A percentile compares a stretch with the other conserved stretches of the same genome.
Evolutionary conservation across 2,329 filamentous ascomycete species (phyloP).

Genomic region (Monosporascus sp.): DNA sequence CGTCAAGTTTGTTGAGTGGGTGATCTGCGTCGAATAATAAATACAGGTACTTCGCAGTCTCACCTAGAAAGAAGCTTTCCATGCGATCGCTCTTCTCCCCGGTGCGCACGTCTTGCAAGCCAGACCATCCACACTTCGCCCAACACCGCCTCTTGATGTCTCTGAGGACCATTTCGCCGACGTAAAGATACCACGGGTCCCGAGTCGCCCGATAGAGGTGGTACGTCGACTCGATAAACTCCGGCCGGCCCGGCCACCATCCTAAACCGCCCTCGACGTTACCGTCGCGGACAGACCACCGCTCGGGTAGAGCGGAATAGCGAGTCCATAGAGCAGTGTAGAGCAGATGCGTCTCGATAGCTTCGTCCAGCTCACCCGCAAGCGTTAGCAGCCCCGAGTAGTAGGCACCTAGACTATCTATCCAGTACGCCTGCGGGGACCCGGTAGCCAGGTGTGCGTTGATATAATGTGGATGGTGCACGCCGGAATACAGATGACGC

Average conservation of each 20-base stretch:
- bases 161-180: slow-evolving; percentile 88
- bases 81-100: slow-evolving; percentile 90
- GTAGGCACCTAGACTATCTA: slow-evolving; percentile 92
- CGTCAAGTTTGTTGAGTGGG: slow-evolving; percentile 80
- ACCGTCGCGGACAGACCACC: slow-evolving; percentile 83
- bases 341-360: slow-evolving; percentile 80
- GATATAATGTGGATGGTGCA: slow-evolving; percentile 86
- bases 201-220: slow-evolving; percentile 90
- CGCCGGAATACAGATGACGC: slow-evolving; percentile 79
- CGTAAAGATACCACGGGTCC: slow-evolving; percentile 93
- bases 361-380: slow-evolving; percentile 85
- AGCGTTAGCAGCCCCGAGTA: slow-evolving; percentile 85
- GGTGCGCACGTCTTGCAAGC: slow-evolving; percentile 72
- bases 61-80: slow-evolving; percentile 98
- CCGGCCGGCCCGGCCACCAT: slow-evolving; percentile 93
- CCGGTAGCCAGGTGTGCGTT: slow-evolving; percentile 87
- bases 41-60: slow-evolving; percentile 94
- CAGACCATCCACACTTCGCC: slow-evolving; percentile 89
- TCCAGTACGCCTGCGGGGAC: slow-evolving; percentile 85
- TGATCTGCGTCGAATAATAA: slow-evolving; percentile 82
- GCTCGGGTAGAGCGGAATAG: slow-evolving; percentile 87
- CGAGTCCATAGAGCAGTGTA: slow-evolving; percentile 93
- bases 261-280: slow-evolving; percentile 79
- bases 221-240: slow-evolving; percentile 96
- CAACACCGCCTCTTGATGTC: slow-evolving; percentile 87